A percentile compares a stretch with the other conserved stretches of the same genome.
Evolutionary conservation across 2,329 filamentous ascomycete genomes (phyloP).

Genomic region (Penicillium digitatum): DNA sequence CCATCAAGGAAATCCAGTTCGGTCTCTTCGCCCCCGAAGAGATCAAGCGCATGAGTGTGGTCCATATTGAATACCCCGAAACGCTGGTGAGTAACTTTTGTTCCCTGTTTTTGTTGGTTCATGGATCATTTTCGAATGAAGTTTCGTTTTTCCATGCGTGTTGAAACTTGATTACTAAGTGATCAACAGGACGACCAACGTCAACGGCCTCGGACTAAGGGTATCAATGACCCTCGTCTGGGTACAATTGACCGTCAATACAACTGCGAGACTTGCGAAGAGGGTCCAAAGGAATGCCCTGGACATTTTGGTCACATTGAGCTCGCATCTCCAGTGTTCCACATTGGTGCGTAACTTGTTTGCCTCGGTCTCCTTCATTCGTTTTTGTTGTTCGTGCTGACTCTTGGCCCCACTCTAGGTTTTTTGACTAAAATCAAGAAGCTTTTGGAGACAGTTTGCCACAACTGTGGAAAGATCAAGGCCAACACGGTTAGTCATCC

Average conservation of each 20-base stretch:
- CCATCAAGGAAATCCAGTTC: conserved; percentile 98
- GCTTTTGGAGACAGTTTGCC: conserved; percentile 96
- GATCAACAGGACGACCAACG: conserved; percentile 71
- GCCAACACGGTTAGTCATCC: conserved; percentile 92
- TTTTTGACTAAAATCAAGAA: conserved; percentile 99
- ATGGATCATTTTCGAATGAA: not conserved
- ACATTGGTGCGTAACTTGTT: conserved; percentile 55
- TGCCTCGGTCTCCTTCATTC: conserved; percentile 3
- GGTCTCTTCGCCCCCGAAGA: conserved; percentile 96
- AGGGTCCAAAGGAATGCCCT: conserved; percentile 92
- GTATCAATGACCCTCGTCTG: conserved; percentile 91
- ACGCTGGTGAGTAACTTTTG: conserved; percentile 65
- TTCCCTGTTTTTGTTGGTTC: not conserved
- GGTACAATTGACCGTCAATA: conserved; percentile 94
- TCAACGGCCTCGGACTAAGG: conserved; percentile 81
- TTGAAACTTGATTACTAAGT: conserved; percentile 15
- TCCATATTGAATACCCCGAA: conserved; percentile 95
- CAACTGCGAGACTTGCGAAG: conserved; percentile 93
- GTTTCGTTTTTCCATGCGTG: not conserved
- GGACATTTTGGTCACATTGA: conserved; percentile 99
- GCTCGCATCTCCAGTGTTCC: conserved; percentile 91
- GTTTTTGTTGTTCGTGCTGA: conserved; percentile 23
- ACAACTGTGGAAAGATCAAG: conserved; percentile 97
- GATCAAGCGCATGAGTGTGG: conserved; percentile 98
- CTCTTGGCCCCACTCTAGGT: conserved; percentile 50